phyloP scores from a whole-genome alignment of 176 grass and related monocot genomes.

The Raddia distichophylla region DNA sequence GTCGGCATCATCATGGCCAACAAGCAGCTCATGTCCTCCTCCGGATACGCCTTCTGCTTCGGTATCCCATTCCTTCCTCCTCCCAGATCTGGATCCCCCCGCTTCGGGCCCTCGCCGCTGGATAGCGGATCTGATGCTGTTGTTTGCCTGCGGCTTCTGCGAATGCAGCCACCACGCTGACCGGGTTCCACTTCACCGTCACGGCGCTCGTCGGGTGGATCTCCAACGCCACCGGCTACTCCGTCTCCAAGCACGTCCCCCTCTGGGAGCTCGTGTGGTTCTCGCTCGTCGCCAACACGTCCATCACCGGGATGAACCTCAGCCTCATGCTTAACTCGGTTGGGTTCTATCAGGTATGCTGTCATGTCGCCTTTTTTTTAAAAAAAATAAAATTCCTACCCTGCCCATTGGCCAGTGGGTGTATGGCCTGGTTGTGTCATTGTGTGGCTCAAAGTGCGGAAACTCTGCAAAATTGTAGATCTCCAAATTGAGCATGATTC shows the following conservation, averaged over 20 bases:
- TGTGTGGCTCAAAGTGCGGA: slow-evolving; percentile 7
- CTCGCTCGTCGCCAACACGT: slow-evolving; percentile 88
- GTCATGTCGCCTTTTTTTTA: neutral
- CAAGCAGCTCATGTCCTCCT: slow-evolving; percentile 95
- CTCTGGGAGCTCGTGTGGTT: slow-evolving; percentile 96
- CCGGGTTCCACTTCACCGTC: slow-evolving; percentile 90
- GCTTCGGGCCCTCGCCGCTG: neutral
- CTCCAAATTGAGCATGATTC: slow-evolving; percentile 96
- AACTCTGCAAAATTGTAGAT: slow-evolving; percentile 51
- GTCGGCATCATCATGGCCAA: slow-evolving; percentile 95
- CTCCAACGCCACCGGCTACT: slow-evolving; percentile 87
- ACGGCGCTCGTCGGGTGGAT: slow-evolving; percentile 91
- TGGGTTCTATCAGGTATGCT: slow-evolving; percentile 79
- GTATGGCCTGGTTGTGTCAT: neutral
- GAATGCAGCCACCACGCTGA: slow-evolving; percentile 82
- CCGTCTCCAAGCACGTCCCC: slow-evolving; percentile 82
- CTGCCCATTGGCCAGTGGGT: neutral
- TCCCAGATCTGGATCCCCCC: slow-evolving; percentile 37
- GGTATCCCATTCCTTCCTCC: slow-evolving; percentile 43
- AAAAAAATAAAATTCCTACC: neutral
- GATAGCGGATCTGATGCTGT: slow-evolving; percentile 37
- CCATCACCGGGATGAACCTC: slow-evolving; percentile 96
- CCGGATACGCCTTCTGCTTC: slow-evolving; percentile 87
- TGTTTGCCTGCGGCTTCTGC: neutral
- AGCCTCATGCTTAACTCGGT: slow-evolving; percentile 97